Evolutionary conservation across 2,329 filamentous ascomycete species (phyloP).

Genomic region (Pseudocercospora cruenta): DNA sequence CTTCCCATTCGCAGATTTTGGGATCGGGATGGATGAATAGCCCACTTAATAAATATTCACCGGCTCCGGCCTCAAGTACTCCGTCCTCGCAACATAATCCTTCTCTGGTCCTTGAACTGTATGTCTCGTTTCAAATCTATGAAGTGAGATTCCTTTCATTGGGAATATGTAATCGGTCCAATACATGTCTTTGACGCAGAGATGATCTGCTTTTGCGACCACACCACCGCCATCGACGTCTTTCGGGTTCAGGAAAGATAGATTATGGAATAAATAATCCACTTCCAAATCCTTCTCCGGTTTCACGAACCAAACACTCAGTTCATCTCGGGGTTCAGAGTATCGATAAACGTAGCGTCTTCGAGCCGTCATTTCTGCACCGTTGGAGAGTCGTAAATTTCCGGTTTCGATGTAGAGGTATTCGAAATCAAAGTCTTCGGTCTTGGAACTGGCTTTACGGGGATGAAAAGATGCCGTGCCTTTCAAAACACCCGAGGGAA

Average conservation of each 20-base stretch:
- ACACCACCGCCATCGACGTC: too few species aligned
- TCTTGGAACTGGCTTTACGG: conserved; percentile 32
- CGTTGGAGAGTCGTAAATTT: conserved; percentile 27
- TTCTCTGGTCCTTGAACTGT: conserved; percentile 73
- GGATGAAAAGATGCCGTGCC: conserved; percentile 38
- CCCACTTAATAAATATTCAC: conserved; percentile 5
- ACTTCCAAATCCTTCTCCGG: conserved; percentile 62
- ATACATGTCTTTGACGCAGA: conserved; percentile 73
- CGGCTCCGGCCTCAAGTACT: conserved; percentile 36
- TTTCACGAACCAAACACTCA: conserved; percentile 76
- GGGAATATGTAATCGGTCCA: conserved; percentile 66
- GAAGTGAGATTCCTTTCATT: conserved; percentile 62
- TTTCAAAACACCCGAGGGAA: conserved; percentile 34
- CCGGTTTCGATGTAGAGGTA: conserved; percentile 39
- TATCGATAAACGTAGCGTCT: conserved; percentile 75
- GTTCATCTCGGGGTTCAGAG: conserved; percentile 59
- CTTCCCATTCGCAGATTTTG: conserved; percentile 34
- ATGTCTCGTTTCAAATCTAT: conserved; percentile 64
- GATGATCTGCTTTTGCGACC: conserved; percentile 67
- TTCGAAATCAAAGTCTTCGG: conserved; percentile 36
- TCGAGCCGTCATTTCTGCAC: conserved; percentile 58
- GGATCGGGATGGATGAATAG: not conserved
- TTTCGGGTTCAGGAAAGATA: too few species aligned
- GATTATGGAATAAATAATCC: conserved; percentile 73
- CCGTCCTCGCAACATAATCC: conserved; percentile 61